These are phyloP conservation scores for Lactarius trivialis DNA, from an alignment of 768 basidiomycete species.

Conservation along the genomic window DNA sequence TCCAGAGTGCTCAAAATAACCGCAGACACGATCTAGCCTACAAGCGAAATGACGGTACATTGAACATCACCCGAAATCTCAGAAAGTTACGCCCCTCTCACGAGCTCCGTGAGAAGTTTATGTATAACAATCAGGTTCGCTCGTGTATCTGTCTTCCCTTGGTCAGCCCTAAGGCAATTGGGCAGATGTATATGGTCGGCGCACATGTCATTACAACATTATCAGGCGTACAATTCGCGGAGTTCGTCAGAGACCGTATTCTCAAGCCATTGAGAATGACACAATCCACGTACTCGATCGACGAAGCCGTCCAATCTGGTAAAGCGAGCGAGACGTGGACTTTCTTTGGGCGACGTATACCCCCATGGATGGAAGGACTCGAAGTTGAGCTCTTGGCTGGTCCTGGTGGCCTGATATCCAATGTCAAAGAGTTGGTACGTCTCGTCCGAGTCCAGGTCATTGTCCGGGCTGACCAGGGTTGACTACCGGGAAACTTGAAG, in stretches of 20 bases:
- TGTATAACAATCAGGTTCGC: conserved; percentile 36
- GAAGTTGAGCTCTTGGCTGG: conserved; percentile 30
- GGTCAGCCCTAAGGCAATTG: neutral
- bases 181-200: conserved; percentile 36
- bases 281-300: conserved; percentile 34
- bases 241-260: conserved; percentile 39
- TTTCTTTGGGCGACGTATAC: conserved; percentile 30
- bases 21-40: conserved; percentile 12
- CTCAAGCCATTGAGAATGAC: conserved; percentile 38
- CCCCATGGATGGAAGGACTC: conserved; percentile 29
- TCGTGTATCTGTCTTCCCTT: neutral
- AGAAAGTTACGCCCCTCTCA: conserved; percentile 30
- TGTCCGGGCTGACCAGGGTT: too few species aligned
- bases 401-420: conserved; percentile 41
- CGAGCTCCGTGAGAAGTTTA: conserved; percentile 36
- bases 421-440: conserved; percentile 37
- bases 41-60: neutral
- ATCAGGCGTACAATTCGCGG: conserved; percentile 29
- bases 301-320: conserved; percentile 30
- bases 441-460: neutral
- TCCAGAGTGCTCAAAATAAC: neutral
- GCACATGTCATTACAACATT: conserved; percentile 33
- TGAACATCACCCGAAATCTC: conserved; percentile 23
- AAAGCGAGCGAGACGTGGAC: conserved; percentile 33
- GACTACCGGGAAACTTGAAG: conserved; percentile 24